phyloP scores from a whole-genome alignment of 441 rosid species.

The Jatropha podagrica region DNA sequence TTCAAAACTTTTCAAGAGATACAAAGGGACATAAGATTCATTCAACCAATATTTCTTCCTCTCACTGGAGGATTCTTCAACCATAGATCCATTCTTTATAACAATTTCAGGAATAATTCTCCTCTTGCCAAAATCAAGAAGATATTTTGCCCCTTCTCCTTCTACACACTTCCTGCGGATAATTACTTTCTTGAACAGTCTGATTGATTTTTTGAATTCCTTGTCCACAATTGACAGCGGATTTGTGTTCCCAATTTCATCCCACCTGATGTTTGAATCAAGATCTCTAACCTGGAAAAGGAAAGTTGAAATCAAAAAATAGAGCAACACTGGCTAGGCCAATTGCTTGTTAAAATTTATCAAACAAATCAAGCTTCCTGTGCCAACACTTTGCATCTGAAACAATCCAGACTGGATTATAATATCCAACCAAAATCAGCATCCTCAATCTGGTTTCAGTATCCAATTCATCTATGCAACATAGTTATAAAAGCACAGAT shows the following conservation, averaged over 20 bases:
- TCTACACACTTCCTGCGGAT: conserved; percentile 74
- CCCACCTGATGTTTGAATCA: conserved; percentile 79
- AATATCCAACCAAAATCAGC: conserved; percentile 2
- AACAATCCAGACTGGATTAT: neutral
- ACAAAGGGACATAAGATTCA: conserved; percentile 79
- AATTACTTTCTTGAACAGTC: conserved; percentile 85
- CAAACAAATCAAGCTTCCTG: conserved; percentile 1
- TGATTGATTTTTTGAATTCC: conserved; percentile 67
- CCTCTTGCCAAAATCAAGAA: conserved; percentile 98
- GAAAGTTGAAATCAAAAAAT: neutral
- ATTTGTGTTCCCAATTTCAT: conserved; percentile 73
- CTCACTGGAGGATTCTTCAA: conserved; percentile 87
- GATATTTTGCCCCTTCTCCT: conserved; percentile 64
- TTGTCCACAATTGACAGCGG: conserved; percentile 58
- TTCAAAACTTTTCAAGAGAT: conserved; percentile 91
- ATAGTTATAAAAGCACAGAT: neutral
- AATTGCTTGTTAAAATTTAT: neutral
- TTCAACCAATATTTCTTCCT: conserved; percentile 89
- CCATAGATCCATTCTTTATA: conserved; percentile 55
- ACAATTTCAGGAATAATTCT: conserved; percentile 80
- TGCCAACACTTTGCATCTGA: neutral
- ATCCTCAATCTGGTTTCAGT: neutral
- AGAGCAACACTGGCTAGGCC: neutral
- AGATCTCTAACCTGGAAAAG: conserved; percentile 79
- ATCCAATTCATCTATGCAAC: neutral